Evolutionary conservation across 2,329 filamentous ascomycete species (phyloP).

Genomic region (Calonectria naviculata): DNA sequence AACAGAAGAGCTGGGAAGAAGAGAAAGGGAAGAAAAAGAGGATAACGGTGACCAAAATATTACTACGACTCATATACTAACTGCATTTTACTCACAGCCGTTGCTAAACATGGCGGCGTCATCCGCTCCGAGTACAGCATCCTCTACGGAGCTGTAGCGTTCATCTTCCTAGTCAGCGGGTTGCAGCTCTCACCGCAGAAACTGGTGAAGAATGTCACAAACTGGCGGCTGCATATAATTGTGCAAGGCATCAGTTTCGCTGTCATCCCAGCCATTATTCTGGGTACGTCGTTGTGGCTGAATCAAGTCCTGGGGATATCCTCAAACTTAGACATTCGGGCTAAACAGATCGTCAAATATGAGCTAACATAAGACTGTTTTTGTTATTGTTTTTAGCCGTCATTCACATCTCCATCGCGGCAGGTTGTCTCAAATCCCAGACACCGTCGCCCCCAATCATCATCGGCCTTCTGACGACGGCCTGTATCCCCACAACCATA

Average conservation of each 20-base stretch:
- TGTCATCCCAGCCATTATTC: constrained; percentile 71
- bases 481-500: constrained; percentile 79
- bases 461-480: constrained; percentile 74
- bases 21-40: background rate
- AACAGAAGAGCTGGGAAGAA: background rate
- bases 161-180: constrained; percentile 79
- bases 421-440: constrained; percentile 59
- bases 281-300: constrained; percentile 54
- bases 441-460: constrained; percentile 73
- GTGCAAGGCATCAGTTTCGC: constrained; percentile 76
- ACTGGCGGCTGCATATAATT: constrained; percentile 75
- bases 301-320: background rate
- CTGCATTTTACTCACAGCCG: constrained; percentile 45
- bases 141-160: constrained; percentile 74
- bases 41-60: background rate
- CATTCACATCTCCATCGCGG: constrained; percentile 59
- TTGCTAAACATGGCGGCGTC: constrained; percentile 59
- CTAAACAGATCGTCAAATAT: background rate
- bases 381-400: constrained; percentile 47
- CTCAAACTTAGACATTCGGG: background rate
- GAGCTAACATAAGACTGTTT: background rate
- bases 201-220: constrained; percentile 68
- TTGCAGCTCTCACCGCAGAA: constrained; percentile 74
- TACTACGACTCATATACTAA: constrained; percentile 14
- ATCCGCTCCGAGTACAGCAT: constrained; percentile 69